Evolutionary conservation across 192 early-diverging fungal genomes (phyloP).

Genomic region (Coemansia sp.): DNA sequence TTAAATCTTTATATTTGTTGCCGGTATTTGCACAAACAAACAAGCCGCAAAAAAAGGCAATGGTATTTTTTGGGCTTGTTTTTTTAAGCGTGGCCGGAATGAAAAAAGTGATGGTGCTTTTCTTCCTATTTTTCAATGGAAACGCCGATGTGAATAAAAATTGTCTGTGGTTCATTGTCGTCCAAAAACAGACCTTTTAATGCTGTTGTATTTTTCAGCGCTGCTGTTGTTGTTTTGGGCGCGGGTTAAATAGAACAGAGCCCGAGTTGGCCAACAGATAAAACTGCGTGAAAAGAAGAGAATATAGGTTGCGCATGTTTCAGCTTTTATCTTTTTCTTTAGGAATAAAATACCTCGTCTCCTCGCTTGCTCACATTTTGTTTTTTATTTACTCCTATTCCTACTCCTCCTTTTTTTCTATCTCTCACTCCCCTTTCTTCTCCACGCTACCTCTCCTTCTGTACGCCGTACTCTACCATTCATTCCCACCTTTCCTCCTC

Average conservation of each 20-base stretch:
- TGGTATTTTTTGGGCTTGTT: neutral
- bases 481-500: neutral
- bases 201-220: neutral
- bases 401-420: neutral
- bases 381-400: neutral
- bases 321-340: neutral
- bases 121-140: neutral
- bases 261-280: neutral
- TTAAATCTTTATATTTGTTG: neutral
- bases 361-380: too few species aligned
- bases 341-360: neutral
- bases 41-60: neutral
- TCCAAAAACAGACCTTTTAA: neutral
- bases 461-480: conserved; percentile 1
- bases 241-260: neutral
- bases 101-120: neutral
- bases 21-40: neutral
- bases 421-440: neutral
- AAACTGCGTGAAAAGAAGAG: neutral
- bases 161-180: neutral
- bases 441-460: neutral
- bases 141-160: neutral
- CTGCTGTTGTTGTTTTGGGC: neutral
- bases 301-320: neutral
- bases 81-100: too few species aligned